Conservation (phyloP, 225 moss, liverwort and hornwort genomes). For the Pseudoscleropodium purum region DNA sequence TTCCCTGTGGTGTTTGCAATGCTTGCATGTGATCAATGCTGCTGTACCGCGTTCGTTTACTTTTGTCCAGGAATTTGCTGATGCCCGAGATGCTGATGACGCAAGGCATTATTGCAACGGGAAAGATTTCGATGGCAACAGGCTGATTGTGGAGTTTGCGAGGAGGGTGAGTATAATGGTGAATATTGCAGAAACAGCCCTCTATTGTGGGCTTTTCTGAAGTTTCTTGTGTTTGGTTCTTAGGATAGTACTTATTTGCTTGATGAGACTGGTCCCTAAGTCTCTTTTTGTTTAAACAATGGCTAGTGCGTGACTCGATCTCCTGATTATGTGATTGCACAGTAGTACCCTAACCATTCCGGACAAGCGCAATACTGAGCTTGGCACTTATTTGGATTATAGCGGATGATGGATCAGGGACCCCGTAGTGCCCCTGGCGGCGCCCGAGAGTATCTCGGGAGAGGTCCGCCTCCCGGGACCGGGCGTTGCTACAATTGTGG, state of each 20-base stretch:
- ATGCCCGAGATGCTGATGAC: conserved; percentile 98
- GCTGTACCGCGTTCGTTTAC: neutral
- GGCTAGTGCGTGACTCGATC: neutral
- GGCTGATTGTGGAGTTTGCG: conserved; percentile 96
- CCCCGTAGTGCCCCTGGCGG: conserved; percentile 89
- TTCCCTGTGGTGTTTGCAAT: neutral
- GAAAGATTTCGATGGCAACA: conserved; percentile 96
- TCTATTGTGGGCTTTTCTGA: neutral
- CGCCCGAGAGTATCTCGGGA: conserved; percentile 85
- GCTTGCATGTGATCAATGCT: neutral
- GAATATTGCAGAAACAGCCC: neutral
- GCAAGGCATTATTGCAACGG: conserved; percentile 95
- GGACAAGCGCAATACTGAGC: conserved; percentile 18
- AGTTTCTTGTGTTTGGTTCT: neutral
- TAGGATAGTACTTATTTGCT: neutral
- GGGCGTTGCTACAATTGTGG: conserved; percentile 98
- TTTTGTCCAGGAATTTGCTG: conserved; percentile 74
- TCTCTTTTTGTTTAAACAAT: neutral
- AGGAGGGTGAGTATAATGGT: conserved; percentile 77
- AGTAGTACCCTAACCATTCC: neutral
- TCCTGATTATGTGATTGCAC: neutral
- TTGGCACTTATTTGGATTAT: conserved; percentile 36
- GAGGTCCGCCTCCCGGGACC: conserved; percentile 95
- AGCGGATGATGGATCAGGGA: conserved; percentile 75
- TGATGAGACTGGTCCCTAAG: neutral